Conservation (phyloP, 1,284 basidiomycete genomes). For the Papiliotrema fonsecae region DNA sequence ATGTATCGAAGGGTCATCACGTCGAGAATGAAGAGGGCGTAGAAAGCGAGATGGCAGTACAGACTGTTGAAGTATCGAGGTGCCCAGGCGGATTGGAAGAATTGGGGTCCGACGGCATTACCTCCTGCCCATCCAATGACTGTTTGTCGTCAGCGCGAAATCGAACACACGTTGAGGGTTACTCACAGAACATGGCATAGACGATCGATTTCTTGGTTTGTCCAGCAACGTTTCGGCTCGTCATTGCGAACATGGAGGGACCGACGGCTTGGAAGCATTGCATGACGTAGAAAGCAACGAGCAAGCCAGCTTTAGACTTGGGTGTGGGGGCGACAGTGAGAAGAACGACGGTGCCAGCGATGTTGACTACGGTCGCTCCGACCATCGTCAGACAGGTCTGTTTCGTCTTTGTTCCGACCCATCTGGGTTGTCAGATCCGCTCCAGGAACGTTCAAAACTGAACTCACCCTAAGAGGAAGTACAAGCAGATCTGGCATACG, state of each 20-base stretch:
- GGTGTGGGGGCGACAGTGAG: conserved; percentile 17
- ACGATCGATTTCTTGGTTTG: conserved; percentile 30
- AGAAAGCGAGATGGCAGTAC: conserved; percentile 36
- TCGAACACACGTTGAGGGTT: neutral
- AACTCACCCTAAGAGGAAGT: conserved; percentile 17
- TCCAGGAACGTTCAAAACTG: neutral
- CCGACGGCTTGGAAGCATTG: conserved; percentile 1
- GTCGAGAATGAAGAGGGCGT: conserved; percentile 20
- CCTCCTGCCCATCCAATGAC: conserved; percentile 33
- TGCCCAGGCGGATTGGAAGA: conserved; percentile 29
- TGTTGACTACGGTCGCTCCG: conserved; percentile 22
- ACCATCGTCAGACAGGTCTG: conserved; percentile 26
- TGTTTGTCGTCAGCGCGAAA: neutral
- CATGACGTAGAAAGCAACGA: conserved; percentile 7
- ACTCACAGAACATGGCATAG: conserved; percentile 23
- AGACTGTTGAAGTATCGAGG: conserved; percentile 32
- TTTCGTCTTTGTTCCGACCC: conserved; percentile 14
- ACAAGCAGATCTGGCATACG: conserved; percentile 15
- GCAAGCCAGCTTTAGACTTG: conserved; percentile 18
- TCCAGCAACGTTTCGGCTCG: conserved; percentile 27
- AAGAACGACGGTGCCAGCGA: conserved; percentile 24
- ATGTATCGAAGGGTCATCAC: conserved; percentile 17
- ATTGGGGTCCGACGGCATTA: conserved; percentile 31
- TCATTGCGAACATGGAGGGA: conserved; percentile 20
- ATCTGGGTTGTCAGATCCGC: conserved; percentile 6